Base-by-base conservation (phyloP, 345 rosid species). In the Eucalyptus sp. region DNA sequence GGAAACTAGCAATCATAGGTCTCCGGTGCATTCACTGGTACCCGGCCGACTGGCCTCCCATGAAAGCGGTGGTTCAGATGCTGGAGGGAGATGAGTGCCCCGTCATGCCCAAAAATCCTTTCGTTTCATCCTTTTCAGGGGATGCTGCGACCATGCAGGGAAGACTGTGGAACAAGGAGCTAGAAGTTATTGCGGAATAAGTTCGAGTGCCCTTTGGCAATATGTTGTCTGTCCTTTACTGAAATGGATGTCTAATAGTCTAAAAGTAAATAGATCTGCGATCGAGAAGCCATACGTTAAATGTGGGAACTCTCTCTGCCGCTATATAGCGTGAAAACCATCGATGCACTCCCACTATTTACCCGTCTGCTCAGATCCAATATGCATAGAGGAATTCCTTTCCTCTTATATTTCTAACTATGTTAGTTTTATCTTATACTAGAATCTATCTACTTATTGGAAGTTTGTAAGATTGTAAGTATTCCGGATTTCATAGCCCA, bases 11-110 rank as follows among this genome's bases (percentile, higher is more conserved):
- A 50, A 91, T 88, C 44, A 56, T 88, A 9, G 89, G 71, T 12
- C 87, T 88, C 7, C 60, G 89, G 86, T 88, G 90, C 90, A 88
- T 91, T 31, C 89, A 91, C 20, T 80, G 89, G 92, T 86, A 89
- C 22, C 92, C 86, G 1, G 86, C 86, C 2, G 87, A 80, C 64
- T 58, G 91, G 16, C 92, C 92, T 50, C 51, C 90, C 7, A 11
- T 41, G 84, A 76, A 76, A 76, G 84, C 3, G 3, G 84, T 76
- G 84, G 84, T 76, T 76, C 84, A 76, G 29, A 76, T 76, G 83
- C 46, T 76, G 84, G 84, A 41, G 84, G 84, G 29, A 20, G 84
- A 76, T 11, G 88, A 86, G 8, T 48, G 49, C 46, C 88, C 88
- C 5, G 13, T 80, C 25, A 54, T 89, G 50, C 90, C 90, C 1